Percentiles rank a stretch among this genome's conserved stretches.
Evolutionary conservation across 345 rosid species (phyloP).

Genomic region (Anastatica hierochuntica): DNA sequence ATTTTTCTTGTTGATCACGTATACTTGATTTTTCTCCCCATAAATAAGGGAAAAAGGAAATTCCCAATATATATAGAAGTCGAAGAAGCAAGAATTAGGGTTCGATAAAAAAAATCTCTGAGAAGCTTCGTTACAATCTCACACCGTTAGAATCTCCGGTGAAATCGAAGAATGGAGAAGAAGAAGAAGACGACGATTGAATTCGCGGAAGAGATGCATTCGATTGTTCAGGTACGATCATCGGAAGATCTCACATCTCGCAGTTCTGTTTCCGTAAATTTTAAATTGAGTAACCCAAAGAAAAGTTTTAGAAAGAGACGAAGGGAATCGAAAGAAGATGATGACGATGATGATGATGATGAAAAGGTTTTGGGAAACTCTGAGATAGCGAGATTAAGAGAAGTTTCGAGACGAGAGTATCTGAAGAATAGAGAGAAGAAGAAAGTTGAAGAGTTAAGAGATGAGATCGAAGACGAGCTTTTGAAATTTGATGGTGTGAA

Average conservation of each 20-base stretch:
- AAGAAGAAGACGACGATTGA: slow-evolving; percentile 5
- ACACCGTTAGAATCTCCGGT: no score
- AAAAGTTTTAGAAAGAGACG: slow-evolving; percentile 3
- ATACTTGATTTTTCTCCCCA: no score
- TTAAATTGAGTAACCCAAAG: neutral
- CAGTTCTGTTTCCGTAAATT: neutral
- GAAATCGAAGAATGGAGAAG: neutral
- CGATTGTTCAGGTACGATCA: neutral
- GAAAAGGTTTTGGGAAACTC: neutral
- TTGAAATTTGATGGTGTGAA: neutral
- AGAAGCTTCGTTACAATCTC: no score
- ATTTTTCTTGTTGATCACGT: no score
- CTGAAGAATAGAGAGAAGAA: slow-evolving; percentile 5
- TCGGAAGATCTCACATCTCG: neutral
- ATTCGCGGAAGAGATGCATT: neutral
- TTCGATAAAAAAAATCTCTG: no score
- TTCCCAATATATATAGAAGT: no score
- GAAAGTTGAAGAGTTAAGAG: slow-evolving; percentile 12
- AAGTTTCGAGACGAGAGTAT: slow-evolving; percentile 7
- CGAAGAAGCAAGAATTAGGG: no score
- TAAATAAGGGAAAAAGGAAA: no score
- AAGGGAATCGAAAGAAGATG: neutral
- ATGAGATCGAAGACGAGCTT: slow-evolving; percentile 2
- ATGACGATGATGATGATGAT: neutral
- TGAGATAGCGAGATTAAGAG: slow-evolving; percentile 4